Base-by-base conservation (phyloP, 495 filamentous ascomycete genomes). In the Daldinia bambusicola region DNA sequence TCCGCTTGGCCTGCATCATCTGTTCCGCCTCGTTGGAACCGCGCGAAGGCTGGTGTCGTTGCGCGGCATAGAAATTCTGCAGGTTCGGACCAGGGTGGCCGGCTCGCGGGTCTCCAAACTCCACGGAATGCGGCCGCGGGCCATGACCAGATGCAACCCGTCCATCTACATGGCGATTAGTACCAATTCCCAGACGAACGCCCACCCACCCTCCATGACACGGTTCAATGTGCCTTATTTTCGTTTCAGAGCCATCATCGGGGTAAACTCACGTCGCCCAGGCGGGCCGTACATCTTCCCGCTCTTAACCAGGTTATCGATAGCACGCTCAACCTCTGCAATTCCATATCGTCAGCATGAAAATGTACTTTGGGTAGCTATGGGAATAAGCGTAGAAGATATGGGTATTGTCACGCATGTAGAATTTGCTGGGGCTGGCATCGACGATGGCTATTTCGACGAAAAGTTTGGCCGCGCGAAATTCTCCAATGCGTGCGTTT, bases 1-100 rank as follows among this genome's bases (percentile, higher is more conserved):
- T 92, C 83, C 95, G 91, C 85, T 99, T 98, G 78, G 93, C 94
- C 88, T 98, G 95, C 88, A 97, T 91, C 90, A 97, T 92, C 83
- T 97, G 94, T 83, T 99, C 95, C 78, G 94, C 93, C 84, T 99
- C 95, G 85, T 91, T 96, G 60, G 91, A 92, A 76, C 93, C 92
- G 67, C 86, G 84, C 67, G 85, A 86, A 76, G 92, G 87, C 82
- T 95, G 93, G 81, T 94, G 95, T 71, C 95, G 92, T 82, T 99
- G 95, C 63, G 88, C 89, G 72, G 93, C 92, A 80, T 97, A 98
- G 81, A 94, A 99, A 73, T 89, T 93, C 78, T 98, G 95, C 59
- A 95, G 84, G 76, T 95, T 97, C 69, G 92, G 88, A 55, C 88
- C 87, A 63, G 91, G 90, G 78, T 91, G 92, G 45, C 90, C 84